Base-by-base conservation (phyloP, 441 rosid genomes). In the Rhodomyrtus psidioides region DNA sequence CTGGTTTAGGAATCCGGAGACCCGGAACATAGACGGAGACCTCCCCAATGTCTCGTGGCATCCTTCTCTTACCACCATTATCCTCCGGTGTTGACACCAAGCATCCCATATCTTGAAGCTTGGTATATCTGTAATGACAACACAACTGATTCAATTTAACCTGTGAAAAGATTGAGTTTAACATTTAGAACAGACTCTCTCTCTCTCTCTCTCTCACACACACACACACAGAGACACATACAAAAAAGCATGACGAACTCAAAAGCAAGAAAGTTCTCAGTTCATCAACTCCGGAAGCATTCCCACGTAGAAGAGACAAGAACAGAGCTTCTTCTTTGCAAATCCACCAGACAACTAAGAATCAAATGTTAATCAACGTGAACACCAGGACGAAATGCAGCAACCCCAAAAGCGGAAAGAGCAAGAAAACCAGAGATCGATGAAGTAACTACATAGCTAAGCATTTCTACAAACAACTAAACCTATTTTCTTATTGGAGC, bases 11-110 rank as follows among this genome's bases (percentile, higher is more conserved):
- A 91, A 95, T 94, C 88, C 98, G 96, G 89, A 96, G 94, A 87
- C 99, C 98, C 0, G 99, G 99, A 82, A 94, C 96, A 89, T 92
- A 96, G 27, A 94, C 98, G 30, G 94, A 92, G 90, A 95, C 93
- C 28, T 96, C 99, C 15, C 98, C 99, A 44, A 96, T 94, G 53
- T 92, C 94, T 79, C 93, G 94, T 17, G 98, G 98, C 89, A 88
- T 92, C 90, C 98, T 93, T 83, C 98, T 93, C 88, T 92, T 93
- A 85, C 96, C 98, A 83, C 93, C 94, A 65, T 92, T 85, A 86
- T 92, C 99, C 92, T 90, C 91, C 0, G 97, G 94, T 12, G 91
- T 93, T 84, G 99, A 97, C 87, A 93, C 93, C 60, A 95, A 83
- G 93, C 99, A 97, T 83, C 99, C 99, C 99, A 97, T 97, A 84